Conservation (phyloP, 768 basidiomycete genomes). For the Hygrocybe coccinea region DNA sequence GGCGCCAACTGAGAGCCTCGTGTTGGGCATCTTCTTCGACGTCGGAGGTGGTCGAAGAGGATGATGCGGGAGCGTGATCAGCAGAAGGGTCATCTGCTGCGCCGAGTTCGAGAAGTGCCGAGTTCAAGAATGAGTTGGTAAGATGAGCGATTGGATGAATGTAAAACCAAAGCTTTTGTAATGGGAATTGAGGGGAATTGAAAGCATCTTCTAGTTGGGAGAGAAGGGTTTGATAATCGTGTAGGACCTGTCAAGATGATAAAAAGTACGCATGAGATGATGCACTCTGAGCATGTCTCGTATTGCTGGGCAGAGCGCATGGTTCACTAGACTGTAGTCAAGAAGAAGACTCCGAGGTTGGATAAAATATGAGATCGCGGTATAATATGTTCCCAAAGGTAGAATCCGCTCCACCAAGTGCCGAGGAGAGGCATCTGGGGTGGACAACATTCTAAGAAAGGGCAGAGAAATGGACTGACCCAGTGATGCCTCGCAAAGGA, state of each 20-base stretch:
- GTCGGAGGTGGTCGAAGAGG: slow-evolving; percentile 45
- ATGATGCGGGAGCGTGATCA: slow-evolving; percentile 45
- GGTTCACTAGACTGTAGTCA: slow-evolving; percentile 89
- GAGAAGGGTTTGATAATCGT: slow-evolving; percentile 93
- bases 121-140: slow-evolving; percentile 77
- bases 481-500: slow-evolving; percentile 45
- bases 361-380: slow-evolving; percentile 86
- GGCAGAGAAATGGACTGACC: background rate
- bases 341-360: slow-evolving; percentile 79
- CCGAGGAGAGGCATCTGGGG: slow-evolving; percentile 74
- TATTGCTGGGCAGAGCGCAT: slow-evolving; percentile 85
- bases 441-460: background rate
- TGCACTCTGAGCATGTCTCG: slow-evolving; percentile 86
- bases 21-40: slow-evolving; percentile 77
- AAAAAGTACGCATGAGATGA: background rate
- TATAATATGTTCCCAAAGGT: slow-evolving; percentile 91
- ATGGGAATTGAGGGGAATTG: slow-evolving; percentile 77
- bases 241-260: background rate
- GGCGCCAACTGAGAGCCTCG: slow-evolving; percentile 80
- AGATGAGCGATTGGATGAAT: slow-evolving; percentile 92
- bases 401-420: slow-evolving; percentile 86
- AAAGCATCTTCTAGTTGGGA: slow-evolving; percentile 95
- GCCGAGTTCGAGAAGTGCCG: slow-evolving; percentile 68
- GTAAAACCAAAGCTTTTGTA: slow-evolving; percentile 98
- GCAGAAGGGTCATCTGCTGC: slow-evolving; percentile 57